Conservation (phyloP, 225 moss, liverwort and hornwort species). For the Pseudisothecium myosuroides region DNA sequence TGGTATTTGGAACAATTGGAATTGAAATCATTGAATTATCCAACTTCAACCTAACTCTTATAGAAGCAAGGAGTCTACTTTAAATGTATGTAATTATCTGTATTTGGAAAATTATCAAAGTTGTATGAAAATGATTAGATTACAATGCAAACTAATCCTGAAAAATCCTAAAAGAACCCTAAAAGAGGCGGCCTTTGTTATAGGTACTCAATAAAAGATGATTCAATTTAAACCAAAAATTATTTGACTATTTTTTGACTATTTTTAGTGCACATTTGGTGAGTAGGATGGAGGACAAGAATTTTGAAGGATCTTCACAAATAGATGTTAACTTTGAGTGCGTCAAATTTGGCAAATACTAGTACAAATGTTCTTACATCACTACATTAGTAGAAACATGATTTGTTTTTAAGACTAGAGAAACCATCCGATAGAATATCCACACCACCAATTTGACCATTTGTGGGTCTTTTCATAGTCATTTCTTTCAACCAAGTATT, state of each 20-base stretch:
- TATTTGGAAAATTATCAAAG: neutral
- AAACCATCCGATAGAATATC: neutral
- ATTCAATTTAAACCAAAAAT: neutral
- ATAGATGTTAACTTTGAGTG: fast-evolving
- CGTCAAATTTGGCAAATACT: neutral
- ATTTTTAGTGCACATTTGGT: neutral
- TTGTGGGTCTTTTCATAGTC: fast-evolving
- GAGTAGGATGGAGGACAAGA: fast-evolving
- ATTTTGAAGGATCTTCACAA: neutral
- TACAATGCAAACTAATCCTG: neutral
- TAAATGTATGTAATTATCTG: neutral
- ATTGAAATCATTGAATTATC: neutral
- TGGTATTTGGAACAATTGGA: neutral
- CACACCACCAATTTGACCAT: neutral
- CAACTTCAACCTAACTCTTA: neutral
- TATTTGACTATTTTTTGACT: no score
- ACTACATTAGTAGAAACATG: neutral
- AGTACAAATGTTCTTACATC: fast-evolving
- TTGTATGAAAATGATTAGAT: neutral
- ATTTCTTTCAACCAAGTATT: neutral
- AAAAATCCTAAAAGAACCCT: no score
- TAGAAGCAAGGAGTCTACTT: fast-evolving
- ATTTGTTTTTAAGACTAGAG: neutral
- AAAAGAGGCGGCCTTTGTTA: fast-evolving
- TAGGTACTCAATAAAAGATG: neutral